Conservation (phyloP, 345 rosid species). For the Dipteronia dyeriana region DNA sequence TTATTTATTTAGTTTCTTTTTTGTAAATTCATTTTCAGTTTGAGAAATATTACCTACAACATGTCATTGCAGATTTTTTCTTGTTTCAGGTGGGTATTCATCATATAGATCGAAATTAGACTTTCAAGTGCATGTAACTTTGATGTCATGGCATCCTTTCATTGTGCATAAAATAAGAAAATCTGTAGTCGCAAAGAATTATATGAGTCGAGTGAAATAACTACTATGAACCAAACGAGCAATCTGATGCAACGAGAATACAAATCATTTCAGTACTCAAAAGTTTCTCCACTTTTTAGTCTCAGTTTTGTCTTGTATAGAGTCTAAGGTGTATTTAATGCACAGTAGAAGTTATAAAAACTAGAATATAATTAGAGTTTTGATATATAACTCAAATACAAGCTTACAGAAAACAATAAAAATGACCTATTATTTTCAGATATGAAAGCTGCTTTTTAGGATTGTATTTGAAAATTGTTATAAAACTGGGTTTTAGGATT, state of each 20-base stretch:
- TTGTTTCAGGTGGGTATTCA: neutral
- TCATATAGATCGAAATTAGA: neutral
- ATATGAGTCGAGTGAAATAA: neutral
- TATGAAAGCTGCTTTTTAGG: neutral
- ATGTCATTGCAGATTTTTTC: neutral
- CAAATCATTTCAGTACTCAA: neutral
- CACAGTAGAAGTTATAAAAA: neutral
- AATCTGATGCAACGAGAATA: neutral
- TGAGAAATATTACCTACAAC: neutral
- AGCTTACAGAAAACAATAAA: neutral
- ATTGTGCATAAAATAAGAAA: neutral
- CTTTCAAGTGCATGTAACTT: neutral
- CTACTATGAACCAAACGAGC: neutral
- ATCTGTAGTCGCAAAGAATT: neutral
- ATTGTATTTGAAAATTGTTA: neutral
- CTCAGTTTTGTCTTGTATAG: neutral
- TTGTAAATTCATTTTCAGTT: constrained; percentile 3
- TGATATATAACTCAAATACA: neutral
- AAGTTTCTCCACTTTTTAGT: neutral
- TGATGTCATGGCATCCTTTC: neutral
- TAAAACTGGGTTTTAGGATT: neutral
- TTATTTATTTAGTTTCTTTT: neutral
- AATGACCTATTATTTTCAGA: neutral
- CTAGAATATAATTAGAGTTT: neutral
- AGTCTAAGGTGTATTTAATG: neutral